phyloP scores from a whole-genome alignment of 352 stramenopile genomes.

The Phytophthora brassicae region DNA sequence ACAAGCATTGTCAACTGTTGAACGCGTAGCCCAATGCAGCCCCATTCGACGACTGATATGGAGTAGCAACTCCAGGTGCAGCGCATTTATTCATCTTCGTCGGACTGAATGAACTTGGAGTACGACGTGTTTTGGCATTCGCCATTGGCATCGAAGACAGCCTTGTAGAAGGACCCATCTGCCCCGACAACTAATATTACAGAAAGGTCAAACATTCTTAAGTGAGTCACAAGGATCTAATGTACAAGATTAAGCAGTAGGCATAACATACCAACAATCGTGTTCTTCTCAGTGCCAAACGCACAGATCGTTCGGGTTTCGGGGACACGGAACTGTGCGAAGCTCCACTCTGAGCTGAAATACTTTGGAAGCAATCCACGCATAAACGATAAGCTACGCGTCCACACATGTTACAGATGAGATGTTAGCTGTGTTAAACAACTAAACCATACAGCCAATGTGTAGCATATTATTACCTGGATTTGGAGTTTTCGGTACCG shows the following conservation, averaged over 20 bases:
- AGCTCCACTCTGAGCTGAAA: slow-evolving; percentile 94
- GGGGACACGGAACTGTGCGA: slow-evolving; percentile 92
- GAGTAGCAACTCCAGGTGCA: slow-evolving; percentile 8
- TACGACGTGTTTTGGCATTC: slow-evolving; percentile 90
- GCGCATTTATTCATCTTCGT: slow-evolving; percentile 80
- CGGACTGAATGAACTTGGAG: slow-evolving; percentile 89
- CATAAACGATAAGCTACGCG: slow-evolving; percentile 86
- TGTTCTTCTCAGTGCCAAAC: slow-evolving; percentile 92
- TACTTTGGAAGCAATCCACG: slow-evolving; percentile 91
- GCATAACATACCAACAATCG: slow-evolving; percentile 78
- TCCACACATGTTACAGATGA: background rate
- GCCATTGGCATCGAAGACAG: slow-evolving; percentile 83
- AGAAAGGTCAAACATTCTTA: background rate
- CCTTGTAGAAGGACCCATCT: slow-evolving; percentile 89
- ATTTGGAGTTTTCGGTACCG: slow-evolving; percentile 88
- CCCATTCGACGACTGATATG: slow-evolving; percentile 15
- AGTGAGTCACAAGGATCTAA: background rate
- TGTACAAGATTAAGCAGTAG: background rate
- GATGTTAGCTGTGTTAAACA: background rate
- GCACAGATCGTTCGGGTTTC: slow-evolving; percentile 92
- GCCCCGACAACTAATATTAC: slow-evolving; percentile 69
- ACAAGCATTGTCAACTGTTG: slow-evolving; percentile 35
- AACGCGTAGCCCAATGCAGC: slow-evolving; percentile 17
- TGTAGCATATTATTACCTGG: slow-evolving; percentile 48
- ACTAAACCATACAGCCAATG: background rate